Base-by-base conservation (phyloP, 2,329 filamentous ascomycete species). In the Septoria linicola region DNA sequence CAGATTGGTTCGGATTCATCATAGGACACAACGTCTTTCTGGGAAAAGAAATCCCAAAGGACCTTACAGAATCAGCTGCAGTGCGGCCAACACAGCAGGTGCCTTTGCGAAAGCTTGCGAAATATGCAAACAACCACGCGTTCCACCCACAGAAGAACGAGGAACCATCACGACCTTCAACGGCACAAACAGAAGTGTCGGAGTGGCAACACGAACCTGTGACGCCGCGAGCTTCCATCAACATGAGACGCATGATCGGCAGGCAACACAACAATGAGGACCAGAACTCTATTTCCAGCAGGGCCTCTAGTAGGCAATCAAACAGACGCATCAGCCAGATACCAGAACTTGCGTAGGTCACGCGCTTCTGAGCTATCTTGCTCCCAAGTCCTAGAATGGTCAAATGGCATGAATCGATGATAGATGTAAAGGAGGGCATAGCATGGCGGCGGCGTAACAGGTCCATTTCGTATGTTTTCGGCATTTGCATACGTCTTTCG, bases 1-100 rank as follows among this genome's bases (percentile, higher is more conserved):
- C 80, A 0, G 81, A 84, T 55, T 80, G 84, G 48, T 59, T 82
- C 11, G 81, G 80, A 0, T 85, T 85, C 54, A 65, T 68, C 27
- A 75, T 84, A 43, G 79, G 77, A 63, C 65, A 65, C 43, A 66
- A 75, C 63, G 46, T 73, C 46, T 63, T 69, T 59, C 58, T 63
- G 16, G 70, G 70, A 7, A 69, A 62, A 16, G 48, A 49, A 36
- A 31, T 48, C n/a, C 8, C 23, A 13, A 19, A 42, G 20, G 45
- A 49, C 6, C 10, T 39, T 5, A 43, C 20, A 34, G 39, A 47
- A 23, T 43, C 40, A 11, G 51, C 45, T 23, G 31, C 47, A 6
- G 39, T 39, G 21, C 20, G 47, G 31, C 47, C 39, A 8, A 42
- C 39, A 19, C 40, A 43, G 32, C 39, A 49, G 13, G 35, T 43